Base-by-base conservation (phyloP, 768 basidiomycete species). In the Leccinum barrowsii region DNA sequence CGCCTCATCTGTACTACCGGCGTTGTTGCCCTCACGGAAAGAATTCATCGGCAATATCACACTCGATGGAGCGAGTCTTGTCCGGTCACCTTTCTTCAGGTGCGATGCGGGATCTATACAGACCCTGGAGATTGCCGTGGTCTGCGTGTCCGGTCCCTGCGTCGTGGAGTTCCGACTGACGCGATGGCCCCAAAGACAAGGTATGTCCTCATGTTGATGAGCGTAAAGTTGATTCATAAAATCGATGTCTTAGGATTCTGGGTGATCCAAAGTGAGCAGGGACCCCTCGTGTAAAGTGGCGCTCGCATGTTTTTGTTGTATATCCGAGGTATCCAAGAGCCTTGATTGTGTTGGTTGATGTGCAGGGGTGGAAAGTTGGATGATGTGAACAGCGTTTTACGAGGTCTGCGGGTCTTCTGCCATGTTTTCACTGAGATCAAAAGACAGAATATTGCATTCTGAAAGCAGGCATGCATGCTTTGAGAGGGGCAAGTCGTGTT, bases 101-200 rank as follows among this genome's bases (percentile, higher is more conserved):
- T 67, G 66, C 11, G 12, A 46, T 5, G 34, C 50, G 17, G 67
- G 61, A 4, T 66, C 67, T 17, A 37, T 66, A 24, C 61, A 66
- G 54, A 66, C 59, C 19, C 57, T 67, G 11, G 66, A 67, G 52
- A 60, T 67, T 35, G 61, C 63, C 35, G n/a, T 67, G 34, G 64
- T 59, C 4, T 66, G 66, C 37, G 22, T 54, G 11, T 66, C 64
- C 4, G 67, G 66, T 24, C 64, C 67, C 12, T 67, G 66, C 56
- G 55, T 60, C 11, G 56, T 68, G 64, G 66, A 68, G 34, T 66
- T 68, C 26, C 55, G 55, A 6, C 57, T 67, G 10, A 63, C 22
- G 7, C 53, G 30, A 26, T 60, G 57, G n/a, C 67, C 64, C 12
- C 59, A 46, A 26, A 62, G 54, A 21, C 66, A 68, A 66, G 66